Evolutionary conservation across 2,329 filamentous ascomycete genomes (phyloP), one percentile per base, ranked within the genome.

Genomic region (Claviceps lovelessii): DNA sequence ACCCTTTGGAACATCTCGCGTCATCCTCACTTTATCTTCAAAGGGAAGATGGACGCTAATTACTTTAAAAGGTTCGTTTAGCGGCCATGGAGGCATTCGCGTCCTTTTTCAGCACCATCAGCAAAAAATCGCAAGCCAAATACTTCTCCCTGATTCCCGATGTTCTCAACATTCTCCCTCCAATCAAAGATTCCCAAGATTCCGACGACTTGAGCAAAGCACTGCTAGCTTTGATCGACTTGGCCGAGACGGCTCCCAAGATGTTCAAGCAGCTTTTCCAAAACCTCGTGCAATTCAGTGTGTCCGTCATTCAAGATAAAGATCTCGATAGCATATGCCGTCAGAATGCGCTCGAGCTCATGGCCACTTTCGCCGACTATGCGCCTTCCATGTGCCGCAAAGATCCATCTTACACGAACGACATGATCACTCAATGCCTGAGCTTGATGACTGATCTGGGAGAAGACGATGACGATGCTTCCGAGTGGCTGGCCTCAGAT

Each of bases 381-480:
- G 87, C 89, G 1, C 90, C 93, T 5, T 85, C 86, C 42, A 91
- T 97, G 84, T 97, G 93, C 76, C 88, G 86, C 67, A 96, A 95
- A 68, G 91, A 98, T 66, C 72, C 83, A n/a, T 85, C 83, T 11
- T 98, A 94, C 71, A 93, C 90, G 2, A 84, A 81, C 57, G 90
- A 96, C 60, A 98, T 98, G 93, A 94, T 98, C 60, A 97, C 90
- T 0, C 93, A 98, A 70, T 98, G 93, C 69, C 74, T 98, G 61
- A 97, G 91, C 62, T 73, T 98, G 62, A 98, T 98, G 93, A 97
- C 93, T 4, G 93, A 98, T 67, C 85, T 98, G 58, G 93, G 90
- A 44, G 78, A 85, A 58, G 93, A 97, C 61, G 93, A 98, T 62
- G 91, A 98, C 55, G 90, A 97, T 73, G 91, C 90, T 4, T 76